Percentiles rank a stretch among this genome's conserved stretches.
Conservation (phyloP, 2,329 filamentous ascomycete species). For the Talaromyces atroroseus region DNA sequence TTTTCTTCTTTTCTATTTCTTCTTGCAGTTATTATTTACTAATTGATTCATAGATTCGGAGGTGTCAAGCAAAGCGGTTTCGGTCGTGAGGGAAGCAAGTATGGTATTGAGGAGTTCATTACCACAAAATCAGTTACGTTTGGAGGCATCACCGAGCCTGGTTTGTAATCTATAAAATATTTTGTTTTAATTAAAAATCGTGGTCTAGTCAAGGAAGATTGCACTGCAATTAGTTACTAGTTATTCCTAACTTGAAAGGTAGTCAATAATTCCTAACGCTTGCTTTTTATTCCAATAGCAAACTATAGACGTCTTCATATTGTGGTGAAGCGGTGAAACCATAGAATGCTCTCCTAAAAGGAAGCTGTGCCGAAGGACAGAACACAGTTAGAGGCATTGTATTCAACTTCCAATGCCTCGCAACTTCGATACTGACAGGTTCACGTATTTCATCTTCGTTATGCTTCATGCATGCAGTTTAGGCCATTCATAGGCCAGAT, state of each 20-base stretch:
- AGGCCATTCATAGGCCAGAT: no score
- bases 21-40: constrained; percentile 11
- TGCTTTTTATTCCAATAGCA: background rate
- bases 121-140: constrained; percentile 65
- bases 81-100: constrained; percentile 70
- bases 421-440: no score
- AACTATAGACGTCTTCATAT: no score
- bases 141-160: constrained; percentile 56
- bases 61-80: constrained; percentile 80
- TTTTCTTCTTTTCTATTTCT: background rate
- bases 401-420: no score
- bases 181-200: background rate
- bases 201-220: background rate
- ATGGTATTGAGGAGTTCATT: constrained; percentile 72
- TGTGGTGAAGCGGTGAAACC: no score
- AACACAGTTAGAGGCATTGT: no score
- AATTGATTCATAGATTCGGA: constrained; percentile 53
- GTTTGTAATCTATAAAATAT: constrained; percentile 5
- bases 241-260: background rate
- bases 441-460: no score
- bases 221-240: background rate
- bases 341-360: no score
- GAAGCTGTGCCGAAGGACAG: no score
- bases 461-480: no score
- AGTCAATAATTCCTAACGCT: background rate